These are phyloP conservation scores for Rhizophagus prolifer DNA, from an alignment of 192 early-diverging fungal species.

Conservation along the genomic window DNA sequence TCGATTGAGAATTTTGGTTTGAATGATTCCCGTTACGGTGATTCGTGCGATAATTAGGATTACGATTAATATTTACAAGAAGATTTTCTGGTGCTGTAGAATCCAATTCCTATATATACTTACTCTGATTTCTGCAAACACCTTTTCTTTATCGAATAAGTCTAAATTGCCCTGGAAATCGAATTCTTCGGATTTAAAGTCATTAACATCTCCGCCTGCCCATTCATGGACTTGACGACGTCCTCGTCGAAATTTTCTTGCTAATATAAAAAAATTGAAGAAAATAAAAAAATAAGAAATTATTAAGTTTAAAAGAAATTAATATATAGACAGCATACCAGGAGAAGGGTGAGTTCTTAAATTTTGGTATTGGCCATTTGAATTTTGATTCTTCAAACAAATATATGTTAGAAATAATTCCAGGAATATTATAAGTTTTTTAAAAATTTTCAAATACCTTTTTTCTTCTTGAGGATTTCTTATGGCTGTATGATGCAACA, in stretches of 20 bases:
- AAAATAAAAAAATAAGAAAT: background rate
- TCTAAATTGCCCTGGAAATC: constrained; percentile 63
- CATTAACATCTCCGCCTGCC: constrained; percentile 60
- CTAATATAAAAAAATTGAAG: constrained; percentile 5
- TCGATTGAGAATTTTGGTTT: constrained; percentile 27
- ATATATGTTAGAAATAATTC: background rate
- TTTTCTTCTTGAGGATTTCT: constrained; percentile 8
- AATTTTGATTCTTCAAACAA: constrained; percentile 6
- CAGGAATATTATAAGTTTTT: background rate
- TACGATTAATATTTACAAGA: constrained; percentile 70
- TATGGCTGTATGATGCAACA: constrained; percentile 8
- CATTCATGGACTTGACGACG: constrained; percentile 47
- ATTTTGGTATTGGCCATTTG: constrained; percentile 22
- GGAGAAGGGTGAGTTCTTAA: background rate
- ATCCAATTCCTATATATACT: constrained; percentile 54
- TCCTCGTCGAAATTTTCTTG: constrained; percentile 32
- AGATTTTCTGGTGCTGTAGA: constrained; percentile 68
- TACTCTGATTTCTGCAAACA: constrained; percentile 69
- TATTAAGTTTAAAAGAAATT: background rate
- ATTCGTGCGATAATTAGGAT: constrained; percentile 39
- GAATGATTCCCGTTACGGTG: constrained; percentile 22
- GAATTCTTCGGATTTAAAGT: constrained; percentile 62
- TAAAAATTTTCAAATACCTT: constrained; percentile 7
- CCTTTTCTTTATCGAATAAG: constrained; percentile 69
- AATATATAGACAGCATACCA: background rate